phyloP scores from a whole-genome alignment of 2,329 filamentous ascomycete genomes.

The Didymosphaeria variabile region DNA sequence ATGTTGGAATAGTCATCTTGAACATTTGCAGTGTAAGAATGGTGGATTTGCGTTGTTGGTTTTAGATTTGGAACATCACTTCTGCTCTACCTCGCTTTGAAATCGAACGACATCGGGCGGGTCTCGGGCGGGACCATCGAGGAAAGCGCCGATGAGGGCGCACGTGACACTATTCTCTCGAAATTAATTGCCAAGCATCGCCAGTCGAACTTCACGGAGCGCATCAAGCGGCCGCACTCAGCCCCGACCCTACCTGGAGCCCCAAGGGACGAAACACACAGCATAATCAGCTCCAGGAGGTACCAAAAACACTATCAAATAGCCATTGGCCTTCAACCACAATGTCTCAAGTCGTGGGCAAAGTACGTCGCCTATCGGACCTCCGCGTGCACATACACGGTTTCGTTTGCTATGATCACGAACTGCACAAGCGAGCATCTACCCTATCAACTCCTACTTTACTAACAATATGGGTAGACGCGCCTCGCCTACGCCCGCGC shows the following conservation, averaged over 20 bases:
- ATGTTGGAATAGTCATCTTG: slow-evolving; percentile 44
- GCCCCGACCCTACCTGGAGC: slow-evolving; percentile 4
- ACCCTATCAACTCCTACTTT: background rate
- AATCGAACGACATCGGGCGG: slow-evolving; percentile 31
- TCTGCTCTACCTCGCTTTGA: slow-evolving; percentile 38
- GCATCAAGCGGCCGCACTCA: slow-evolving; percentile 8
- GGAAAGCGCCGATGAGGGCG: slow-evolving; percentile 7
- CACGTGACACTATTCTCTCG: slow-evolving; percentile 20
- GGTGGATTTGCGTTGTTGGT: slow-evolving; percentile 10
- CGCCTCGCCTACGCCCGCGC: slow-evolving; percentile 93
- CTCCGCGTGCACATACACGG: slow-evolving; percentile 24
- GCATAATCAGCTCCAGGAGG: slow-evolving; percentile 10
- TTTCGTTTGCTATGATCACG: background rate
- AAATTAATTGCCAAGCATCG: slow-evolving; percentile 27
- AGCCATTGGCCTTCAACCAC: slow-evolving; percentile 40
- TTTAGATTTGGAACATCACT: background rate
- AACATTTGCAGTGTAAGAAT: slow-evolving; percentile 8
- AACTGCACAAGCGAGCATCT: background rate
- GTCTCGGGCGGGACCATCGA: slow-evolving; percentile 15
- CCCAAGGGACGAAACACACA: slow-evolving; percentile 5
- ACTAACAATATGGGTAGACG: slow-evolving; percentile 66
- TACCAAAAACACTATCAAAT: background rate
- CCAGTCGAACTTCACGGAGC: slow-evolving; percentile 15
- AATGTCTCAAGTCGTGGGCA: slow-evolving; percentile 83
- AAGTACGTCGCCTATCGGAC: slow-evolving; percentile 62